phyloP scores from a whole-genome alignment of 208 protist genomes.

The Entamoeba histolytica region DNA sequence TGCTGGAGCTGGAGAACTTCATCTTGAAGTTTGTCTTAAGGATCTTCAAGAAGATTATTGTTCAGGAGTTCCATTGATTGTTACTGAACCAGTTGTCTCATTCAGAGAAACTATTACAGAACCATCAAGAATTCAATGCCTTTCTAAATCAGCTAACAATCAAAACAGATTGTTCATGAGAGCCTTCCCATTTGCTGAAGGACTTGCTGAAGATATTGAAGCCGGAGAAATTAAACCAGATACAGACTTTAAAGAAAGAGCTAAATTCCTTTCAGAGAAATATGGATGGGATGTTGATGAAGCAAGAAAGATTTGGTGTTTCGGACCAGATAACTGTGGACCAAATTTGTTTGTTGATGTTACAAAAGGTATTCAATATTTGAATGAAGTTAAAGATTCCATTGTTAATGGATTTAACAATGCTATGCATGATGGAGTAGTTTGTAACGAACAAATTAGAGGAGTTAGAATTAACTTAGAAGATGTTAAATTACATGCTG shows the following conservation, averaged over 20 bases:
- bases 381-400: slow-evolving; percentile 90
- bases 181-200: slow-evolving; percentile 64
- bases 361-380: slow-evolving; percentile 88
- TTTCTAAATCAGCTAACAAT: slow-evolving; percentile 92
- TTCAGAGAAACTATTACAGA: slow-evolving; percentile 87
- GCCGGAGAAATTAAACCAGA: slow-evolving; percentile 48
- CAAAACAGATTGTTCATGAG: slow-evolving; percentile 89
- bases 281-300: slow-evolving; percentile 67
- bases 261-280: slow-evolving; percentile 56
- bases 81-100: slow-evolving; percentile 84
- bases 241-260: slow-evolving; percentile 64
- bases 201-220: slow-evolving; percentile 69
- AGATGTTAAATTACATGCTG: too few species aligned
- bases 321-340: slow-evolving; percentile 71
- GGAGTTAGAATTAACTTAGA: too few species aligned
- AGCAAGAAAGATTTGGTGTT: slow-evolving; percentile 87
- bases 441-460: slow-evolving; percentile 75
- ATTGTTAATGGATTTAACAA: slow-evolving; percentile 72
- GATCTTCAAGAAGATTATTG: slow-evolving; percentile 88
- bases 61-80: slow-evolving; percentile 58
- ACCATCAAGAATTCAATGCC: slow-evolving; percentile 31
- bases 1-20: slow-evolving; percentile 90
- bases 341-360: slow-evolving; percentile 83
- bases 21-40: slow-evolving; percentile 96
- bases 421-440: slow-evolving; percentile 63